Conservation (phyloP, 2,329 filamentous ascomycete species). For the Zasmidium angulare region DNA sequence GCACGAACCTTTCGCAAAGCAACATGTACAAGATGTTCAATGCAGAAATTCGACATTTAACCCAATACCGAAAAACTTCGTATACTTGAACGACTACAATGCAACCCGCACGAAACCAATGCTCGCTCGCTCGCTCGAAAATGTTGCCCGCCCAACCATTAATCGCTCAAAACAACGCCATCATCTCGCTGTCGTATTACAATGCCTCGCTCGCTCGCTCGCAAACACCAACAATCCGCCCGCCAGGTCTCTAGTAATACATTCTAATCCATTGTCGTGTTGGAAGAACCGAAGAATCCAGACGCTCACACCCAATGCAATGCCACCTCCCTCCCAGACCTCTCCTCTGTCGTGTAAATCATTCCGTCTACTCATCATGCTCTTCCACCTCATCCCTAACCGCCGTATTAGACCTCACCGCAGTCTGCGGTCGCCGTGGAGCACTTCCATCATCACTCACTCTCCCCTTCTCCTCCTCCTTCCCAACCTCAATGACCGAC, state of each 20-base stretch:
- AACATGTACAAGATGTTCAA: too few relatives aligned
- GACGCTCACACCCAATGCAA: too few relatives aligned
- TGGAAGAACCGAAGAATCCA: background rate
- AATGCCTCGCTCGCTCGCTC: background rate
- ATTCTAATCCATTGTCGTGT: background rate
- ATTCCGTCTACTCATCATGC: background rate
- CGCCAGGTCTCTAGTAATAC: background rate
- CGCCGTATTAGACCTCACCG: slow-evolving; percentile 9
- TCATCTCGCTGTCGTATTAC: too few relatives aligned
- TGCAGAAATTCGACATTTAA: too few relatives aligned
- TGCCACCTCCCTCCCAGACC: slow-evolving; percentile 4
- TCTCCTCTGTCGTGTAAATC: slow-evolving; percentile 3
- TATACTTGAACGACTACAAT: background rate
- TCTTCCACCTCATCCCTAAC: slow-evolving; percentile 13
- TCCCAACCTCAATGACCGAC: slow-evolving; percentile 21
- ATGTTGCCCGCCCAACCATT: too few relatives aligned
- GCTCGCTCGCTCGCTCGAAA: background rate
- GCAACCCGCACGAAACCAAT: background rate
- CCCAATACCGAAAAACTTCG: too few relatives aligned
- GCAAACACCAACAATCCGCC: background rate
- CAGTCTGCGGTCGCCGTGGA: slow-evolving; percentile 3
- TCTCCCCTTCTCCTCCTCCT: slow-evolving; percentile 11
- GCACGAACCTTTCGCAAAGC: too few relatives aligned
- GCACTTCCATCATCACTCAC: too few relatives aligned
- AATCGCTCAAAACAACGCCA: too few relatives aligned